phyloP scores from a whole-genome alignment of 495 filamentous ascomycete species.

The Aspergillus haitiensis region DNA sequence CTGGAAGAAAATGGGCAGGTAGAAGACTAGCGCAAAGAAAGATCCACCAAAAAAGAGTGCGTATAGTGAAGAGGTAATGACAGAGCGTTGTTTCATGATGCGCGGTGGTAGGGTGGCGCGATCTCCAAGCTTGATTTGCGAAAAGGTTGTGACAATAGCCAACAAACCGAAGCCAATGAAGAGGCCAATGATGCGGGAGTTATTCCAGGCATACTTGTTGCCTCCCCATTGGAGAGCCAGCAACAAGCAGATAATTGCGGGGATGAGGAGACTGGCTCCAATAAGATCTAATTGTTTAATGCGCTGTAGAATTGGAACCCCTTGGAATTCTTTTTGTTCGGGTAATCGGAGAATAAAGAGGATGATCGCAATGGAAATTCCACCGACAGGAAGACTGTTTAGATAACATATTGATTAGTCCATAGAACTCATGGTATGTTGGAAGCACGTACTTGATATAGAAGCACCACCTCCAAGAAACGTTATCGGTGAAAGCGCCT shows the following conservation, averaged over 20 bases:
- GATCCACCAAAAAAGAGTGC: constrained; percentile 16
- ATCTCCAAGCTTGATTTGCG: constrained; percentile 14
- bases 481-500: constrained; percentile 56
- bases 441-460: constrained; percentile 58
- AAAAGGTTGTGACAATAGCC: not conserved
- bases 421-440: too few relatives aligned
- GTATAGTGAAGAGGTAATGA: constrained; percentile 3
- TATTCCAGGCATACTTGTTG: constrained; percentile 37
- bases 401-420: not conserved
- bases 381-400: constrained; percentile 58
- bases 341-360: constrained; percentile 51
- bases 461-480: constrained; percentile 84
- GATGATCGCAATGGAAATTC: constrained; percentile 53
- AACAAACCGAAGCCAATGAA: constrained; percentile 38
- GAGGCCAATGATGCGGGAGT: constrained; percentile 34
- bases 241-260: constrained; percentile 39
- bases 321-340: constrained; percentile 15
- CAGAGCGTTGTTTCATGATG: constrained; percentile 23
- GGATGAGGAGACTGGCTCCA: constrained; percentile 38
- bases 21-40: constrained; percentile 38
- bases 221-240: constrained; percentile 49
- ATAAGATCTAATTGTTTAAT: constrained; percentile 37
- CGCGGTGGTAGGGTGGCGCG: constrained; percentile 18
- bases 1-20: constrained; percentile 49
- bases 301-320: constrained; percentile 24